phyloP scores from a whole-genome alignment of 1,284 basidiomycete genomes.

The Ustilago sp. region DNA sequence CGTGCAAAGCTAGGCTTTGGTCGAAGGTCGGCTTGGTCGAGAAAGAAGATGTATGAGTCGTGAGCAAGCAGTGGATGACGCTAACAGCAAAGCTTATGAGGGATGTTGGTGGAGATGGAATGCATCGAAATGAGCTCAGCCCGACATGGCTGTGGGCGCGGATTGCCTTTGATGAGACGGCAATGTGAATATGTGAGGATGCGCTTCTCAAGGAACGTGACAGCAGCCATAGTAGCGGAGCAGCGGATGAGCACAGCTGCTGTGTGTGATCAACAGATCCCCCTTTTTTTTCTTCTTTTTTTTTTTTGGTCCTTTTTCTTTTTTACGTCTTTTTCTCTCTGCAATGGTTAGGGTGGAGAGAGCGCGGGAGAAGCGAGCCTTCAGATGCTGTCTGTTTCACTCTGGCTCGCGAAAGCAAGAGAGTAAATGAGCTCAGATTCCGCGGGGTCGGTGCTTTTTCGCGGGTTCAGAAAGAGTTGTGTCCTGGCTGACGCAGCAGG shows the following conservation, averaged over 20 bases:
- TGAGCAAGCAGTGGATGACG: neutral
- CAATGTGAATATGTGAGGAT: neutral
- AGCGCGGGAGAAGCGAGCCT: neutral
- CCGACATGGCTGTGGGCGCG: slow-evolving; percentile 6
- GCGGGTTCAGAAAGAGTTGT: neutral
- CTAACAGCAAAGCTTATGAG: neutral
- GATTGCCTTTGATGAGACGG: slow-evolving; percentile 12
- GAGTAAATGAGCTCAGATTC: neutral
- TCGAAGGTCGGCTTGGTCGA: neutral
- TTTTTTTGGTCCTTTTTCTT: neutral
- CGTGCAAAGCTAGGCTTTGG: neutral
- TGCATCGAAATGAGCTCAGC: slow-evolving; percentile 7
- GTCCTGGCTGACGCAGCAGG: neutral
- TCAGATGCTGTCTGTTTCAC: neutral
- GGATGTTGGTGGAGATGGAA: neutral
- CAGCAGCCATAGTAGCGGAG: slow-evolving; percentile 1
- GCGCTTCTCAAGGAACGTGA: neutral
- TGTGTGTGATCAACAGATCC: too few relatives aligned
- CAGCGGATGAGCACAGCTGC: neutral
- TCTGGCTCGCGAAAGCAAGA: neutral
- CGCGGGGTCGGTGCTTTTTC: slow-evolving; percentile 1
- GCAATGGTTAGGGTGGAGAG: neutral
- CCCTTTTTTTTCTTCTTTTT: too few relatives aligned
- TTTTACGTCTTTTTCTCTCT: neutral
- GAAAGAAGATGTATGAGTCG: neutral